phyloP scores from a whole-genome alignment of 2,329 filamentous ascomycete genomes.

The Paracoccidioides lutzii region DNA sequence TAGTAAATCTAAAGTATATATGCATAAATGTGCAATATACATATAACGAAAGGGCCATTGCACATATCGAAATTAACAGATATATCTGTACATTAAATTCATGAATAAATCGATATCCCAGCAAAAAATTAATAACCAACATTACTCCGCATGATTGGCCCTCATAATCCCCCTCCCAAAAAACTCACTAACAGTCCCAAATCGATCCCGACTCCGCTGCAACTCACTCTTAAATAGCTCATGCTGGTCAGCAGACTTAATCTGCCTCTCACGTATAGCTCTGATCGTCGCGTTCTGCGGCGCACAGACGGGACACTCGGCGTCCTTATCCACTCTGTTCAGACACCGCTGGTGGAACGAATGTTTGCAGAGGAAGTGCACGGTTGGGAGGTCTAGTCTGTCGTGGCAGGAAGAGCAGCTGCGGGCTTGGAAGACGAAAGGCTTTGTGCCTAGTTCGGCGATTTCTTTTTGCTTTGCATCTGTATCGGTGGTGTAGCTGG shows the following conservation, averaged over 20 bases:
- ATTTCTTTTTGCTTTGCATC: slow-evolving; percentile 67
- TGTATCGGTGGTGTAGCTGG: slow-evolving; percentile 74
- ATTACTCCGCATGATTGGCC: slow-evolving; percentile 9
- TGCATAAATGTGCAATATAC: background rate
- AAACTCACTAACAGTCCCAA: slow-evolving; percentile 86
- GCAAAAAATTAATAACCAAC: background rate
- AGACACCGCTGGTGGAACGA: slow-evolving; percentile 90
- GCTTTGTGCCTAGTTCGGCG: slow-evolving; percentile 60
- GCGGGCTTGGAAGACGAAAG: slow-evolving; percentile 79
- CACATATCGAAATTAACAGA: background rate
- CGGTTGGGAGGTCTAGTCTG: slow-evolving; percentile 69
- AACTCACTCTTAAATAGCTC: slow-evolving; percentile 79
- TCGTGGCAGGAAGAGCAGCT: slow-evolving; percentile 72
- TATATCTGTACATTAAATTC: background rate
- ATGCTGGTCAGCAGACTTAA: slow-evolving; percentile 74
- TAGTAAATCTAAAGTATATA: background rate
- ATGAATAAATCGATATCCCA: background rate
- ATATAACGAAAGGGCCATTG: background rate
- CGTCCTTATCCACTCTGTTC: slow-evolving; percentile 49
- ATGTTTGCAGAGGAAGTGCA: slow-evolving; percentile 96
- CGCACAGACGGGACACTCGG: slow-evolving; percentile 78
- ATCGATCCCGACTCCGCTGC: slow-evolving; percentile 63
- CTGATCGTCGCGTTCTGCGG: slow-evolving; percentile 75
- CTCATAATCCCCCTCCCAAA: slow-evolving; percentile 88
- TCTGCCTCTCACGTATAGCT: slow-evolving; percentile 73